These are phyloP conservation scores for Amanita inopinata DNA, from an alignment of 768 basidiomycete species.

Conservation along the genomic window DNA sequence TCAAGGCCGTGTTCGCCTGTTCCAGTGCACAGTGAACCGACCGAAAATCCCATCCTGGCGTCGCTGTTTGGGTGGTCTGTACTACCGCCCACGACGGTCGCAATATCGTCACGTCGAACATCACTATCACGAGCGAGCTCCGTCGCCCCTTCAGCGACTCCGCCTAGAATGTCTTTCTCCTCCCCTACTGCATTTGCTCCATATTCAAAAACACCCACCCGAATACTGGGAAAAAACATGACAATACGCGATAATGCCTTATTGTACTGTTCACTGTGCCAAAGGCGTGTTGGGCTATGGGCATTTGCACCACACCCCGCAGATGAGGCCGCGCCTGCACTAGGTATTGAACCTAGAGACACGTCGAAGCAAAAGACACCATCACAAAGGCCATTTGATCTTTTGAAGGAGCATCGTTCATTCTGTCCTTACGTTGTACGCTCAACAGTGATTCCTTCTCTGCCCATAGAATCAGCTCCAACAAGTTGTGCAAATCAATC, in stretches of 20 bases:
- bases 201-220: slow-evolving; percentile 16
- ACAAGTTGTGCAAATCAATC: slow-evolving; percentile 10
- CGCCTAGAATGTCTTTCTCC: slow-evolving; percentile 11
- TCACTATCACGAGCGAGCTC: slow-evolving; percentile 27
- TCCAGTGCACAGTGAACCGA: slow-evolving; percentile 17
- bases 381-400: slow-evolving; percentile 49
- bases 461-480: slow-evolving; percentile 22
- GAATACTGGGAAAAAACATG: neutral
- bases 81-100: slow-evolving; percentile 25
- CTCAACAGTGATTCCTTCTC: slow-evolving; percentile 54
- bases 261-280: slow-evolving; percentile 60
- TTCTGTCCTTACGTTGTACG: slow-evolving; percentile 79
- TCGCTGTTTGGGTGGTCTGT: slow-evolving; percentile 45
- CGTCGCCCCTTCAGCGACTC: slow-evolving; percentile 14
- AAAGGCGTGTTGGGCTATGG: slow-evolving; percentile 76
- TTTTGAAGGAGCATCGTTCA: slow-evolving; percentile 74
- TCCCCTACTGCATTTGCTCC: slow-evolving; percentile 17
- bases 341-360: slow-evolving; percentile 11
- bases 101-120: slow-evolving; percentile 17
- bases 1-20: slow-evolving; percentile 6
- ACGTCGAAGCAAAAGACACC: slow-evolving; percentile 17
- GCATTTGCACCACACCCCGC: slow-evolving; percentile 31
- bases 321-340: neutral
- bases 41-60: slow-evolving; percentile 33
- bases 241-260: slow-evolving; percentile 35